A percentile compares a stretch with the other conserved stretches of the same genome.
These are phyloP conservation scores for Usnea hakonensis DNA, from an alignment of 495 filamentous ascomycete species.

Conservation along the genomic window DNA sequence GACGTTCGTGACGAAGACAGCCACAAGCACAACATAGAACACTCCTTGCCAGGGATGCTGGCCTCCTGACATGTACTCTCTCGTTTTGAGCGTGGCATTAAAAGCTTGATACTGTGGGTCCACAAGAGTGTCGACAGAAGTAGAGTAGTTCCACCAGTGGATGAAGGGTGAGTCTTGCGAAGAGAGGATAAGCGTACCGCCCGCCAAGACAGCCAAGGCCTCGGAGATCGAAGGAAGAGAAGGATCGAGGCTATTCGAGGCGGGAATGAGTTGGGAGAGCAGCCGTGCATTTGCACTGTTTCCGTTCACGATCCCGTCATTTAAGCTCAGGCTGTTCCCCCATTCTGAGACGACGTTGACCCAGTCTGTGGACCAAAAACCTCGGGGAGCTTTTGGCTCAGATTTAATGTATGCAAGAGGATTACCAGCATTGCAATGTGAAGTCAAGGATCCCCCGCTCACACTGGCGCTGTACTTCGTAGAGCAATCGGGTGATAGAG, in stretches of 20 bases:
- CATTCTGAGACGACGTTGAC: conserved; percentile 50
- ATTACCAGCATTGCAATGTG: conserved; percentile 49
- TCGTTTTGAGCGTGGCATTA: conserved; percentile 46
- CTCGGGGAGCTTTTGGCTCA: conserved; percentile 29
- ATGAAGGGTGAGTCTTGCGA: conserved; percentile 47
- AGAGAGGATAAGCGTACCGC: conserved; percentile 53
- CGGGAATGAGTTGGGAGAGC: conserved; percentile 46
- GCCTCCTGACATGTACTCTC: conserved; percentile 57
- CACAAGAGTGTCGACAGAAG: conserved; percentile 26
- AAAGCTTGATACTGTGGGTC: conserved; percentile 43
- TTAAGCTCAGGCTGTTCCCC: conserved; percentile 49
- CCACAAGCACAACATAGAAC: conserved; percentile 55
- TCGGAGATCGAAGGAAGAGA: conserved; percentile 56
- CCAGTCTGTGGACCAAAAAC: conserved; percentile 44
- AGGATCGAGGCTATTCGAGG: conserved; percentile 30
- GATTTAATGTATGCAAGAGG: conserved; percentile 43
- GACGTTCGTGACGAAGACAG: conserved; percentile 56
- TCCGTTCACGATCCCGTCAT: conserved; percentile 50
- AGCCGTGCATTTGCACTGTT: conserved; percentile 56
- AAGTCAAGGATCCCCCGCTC: conserved; percentile 44
- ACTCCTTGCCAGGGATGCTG: conserved; percentile 47
- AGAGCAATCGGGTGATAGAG: conserved; percentile 51
- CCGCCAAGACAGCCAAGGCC: conserved; percentile 57
- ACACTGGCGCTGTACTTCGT: conserved; percentile 53
- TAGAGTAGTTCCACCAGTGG: conserved; percentile 48